These are phyloP conservation scores for Backusella macrospora DNA, from an alignment of 192 early-diverging fungal genomes.

Conservation along the genomic window DNA sequence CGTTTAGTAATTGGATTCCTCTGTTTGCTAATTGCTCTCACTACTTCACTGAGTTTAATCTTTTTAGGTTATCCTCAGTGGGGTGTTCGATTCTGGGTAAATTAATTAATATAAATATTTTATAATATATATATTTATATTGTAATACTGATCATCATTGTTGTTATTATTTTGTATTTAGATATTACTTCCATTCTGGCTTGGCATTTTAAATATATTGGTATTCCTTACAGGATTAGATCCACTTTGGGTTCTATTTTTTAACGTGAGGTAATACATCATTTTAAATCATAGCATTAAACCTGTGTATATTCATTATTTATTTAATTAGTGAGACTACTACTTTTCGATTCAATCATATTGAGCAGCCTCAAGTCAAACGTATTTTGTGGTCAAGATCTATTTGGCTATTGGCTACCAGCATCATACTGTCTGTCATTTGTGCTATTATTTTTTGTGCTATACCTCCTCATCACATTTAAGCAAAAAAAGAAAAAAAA, in stretches of 20 bases:
- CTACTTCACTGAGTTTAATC: slow-evolving; percentile 53
- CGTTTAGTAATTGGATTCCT: slow-evolving; percentile 51
- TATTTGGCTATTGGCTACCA: slow-evolving; percentile 30
- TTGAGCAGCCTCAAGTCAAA: slow-evolving; percentile 38
- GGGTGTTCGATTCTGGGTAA: slow-evolving; percentile 56
- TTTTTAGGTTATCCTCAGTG: slow-evolving; percentile 52
- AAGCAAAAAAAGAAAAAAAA: background rate
- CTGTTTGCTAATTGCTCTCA: slow-evolving; percentile 55
- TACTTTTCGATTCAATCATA: slow-evolving; percentile 40
- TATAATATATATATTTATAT: no score
- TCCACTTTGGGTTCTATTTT: slow-evolving; percentile 45
- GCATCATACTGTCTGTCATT: slow-evolving; percentile 26
- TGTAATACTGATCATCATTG: no score
- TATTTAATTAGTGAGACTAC: slow-evolving; percentile 38
- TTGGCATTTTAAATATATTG: slow-evolving; percentile 45
- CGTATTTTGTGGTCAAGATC: slow-evolving; percentile 36
- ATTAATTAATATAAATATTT: background rate
- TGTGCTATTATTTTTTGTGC: slow-evolving; percentile 40
- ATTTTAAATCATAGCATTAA: background rate
- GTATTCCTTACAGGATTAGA: slow-evolving; percentile 43
- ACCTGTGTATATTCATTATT: background rate
- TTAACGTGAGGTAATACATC: slow-evolving; percentile 37
- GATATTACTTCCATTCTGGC: slow-evolving; percentile 43
- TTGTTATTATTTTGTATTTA: background rate
- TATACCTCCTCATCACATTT: slow-evolving; percentile 33